Conservation (phyloP, 768 basidiomycete species). For the Mycena rebaudengoi region DNA sequence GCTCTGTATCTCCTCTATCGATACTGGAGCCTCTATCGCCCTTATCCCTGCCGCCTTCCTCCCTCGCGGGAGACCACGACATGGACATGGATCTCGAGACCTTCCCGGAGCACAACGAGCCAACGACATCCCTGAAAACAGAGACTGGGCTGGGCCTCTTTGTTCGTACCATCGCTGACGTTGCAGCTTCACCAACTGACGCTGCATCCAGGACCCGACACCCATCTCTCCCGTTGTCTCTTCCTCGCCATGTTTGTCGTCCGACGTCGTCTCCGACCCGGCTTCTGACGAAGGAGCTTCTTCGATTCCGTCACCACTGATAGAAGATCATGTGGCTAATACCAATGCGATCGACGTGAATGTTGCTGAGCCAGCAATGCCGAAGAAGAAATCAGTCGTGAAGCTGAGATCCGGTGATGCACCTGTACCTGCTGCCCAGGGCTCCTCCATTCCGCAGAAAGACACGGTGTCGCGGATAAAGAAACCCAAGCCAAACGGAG, state of each 20-base stretch:
- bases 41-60: constrained; percentile 19
- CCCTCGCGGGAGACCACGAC: constrained; percentile 25
- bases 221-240: neutral
- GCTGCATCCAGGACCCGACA: constrained; percentile 9
- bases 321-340: constrained; percentile 9
- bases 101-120: constrained; percentile 23
- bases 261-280: neutral
- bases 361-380: constrained; percentile 1
- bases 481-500: neutral
- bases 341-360: constrained; percentile 9
- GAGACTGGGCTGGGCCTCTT: constrained; percentile 26
- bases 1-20: constrained; percentile 44
- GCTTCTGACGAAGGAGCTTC: neutral
- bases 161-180: constrained; percentile 29
- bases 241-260: neutral
- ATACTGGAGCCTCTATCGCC: constrained; percentile 21
- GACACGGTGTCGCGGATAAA: neutral
- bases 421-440: neutral
- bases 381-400: constrained; percentile 1
- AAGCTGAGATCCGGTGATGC: neutral
- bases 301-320: neutral
- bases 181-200: constrained; percentile 33
- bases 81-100: constrained; percentile 25
- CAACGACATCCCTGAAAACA: constrained; percentile 6
- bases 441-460: neutral